Conservation (phyloP, 257 asterid species). For the Catharanthus roseus region DNA sequence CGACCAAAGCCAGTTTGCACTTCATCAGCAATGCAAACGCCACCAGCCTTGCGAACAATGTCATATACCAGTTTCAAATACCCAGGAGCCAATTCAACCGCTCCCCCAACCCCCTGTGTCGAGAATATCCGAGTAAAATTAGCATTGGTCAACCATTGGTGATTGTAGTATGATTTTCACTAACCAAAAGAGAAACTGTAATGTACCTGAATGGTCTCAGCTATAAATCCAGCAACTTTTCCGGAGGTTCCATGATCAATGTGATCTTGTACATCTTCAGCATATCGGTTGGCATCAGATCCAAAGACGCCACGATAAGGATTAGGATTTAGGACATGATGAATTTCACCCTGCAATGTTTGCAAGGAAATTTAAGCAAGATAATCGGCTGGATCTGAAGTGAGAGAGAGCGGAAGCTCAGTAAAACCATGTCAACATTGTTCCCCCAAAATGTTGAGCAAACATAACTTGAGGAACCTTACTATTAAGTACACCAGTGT, state of each 20-base stretch:
- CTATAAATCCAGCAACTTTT: constrained; percentile 87
- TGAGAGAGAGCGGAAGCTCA: neutral
- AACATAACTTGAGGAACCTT: too few relatives aligned
- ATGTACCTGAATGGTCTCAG: constrained; percentile 93
- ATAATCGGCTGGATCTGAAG: neutral
- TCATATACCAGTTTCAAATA: constrained; percentile 81
- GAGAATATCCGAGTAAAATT: constrained; percentile 20
- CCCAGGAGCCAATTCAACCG: constrained; percentile 96
- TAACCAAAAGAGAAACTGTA: neutral
- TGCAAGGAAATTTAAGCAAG: constrained; percentile 10
- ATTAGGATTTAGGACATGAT: constrained; percentile 85
- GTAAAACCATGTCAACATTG: neutral
- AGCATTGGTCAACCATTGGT: neutral
- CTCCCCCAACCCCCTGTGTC: constrained; percentile 93
- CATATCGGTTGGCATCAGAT: constrained; percentile 67
- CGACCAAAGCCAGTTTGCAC: constrained; percentile 99
- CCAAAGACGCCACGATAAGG: constrained; percentile 93
- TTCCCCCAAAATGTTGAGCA: too few relatives aligned
- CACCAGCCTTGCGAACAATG: constrained; percentile 81
- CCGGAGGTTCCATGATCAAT: constrained; percentile 92
- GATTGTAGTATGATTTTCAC: neutral
- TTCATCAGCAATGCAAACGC: constrained; percentile 97
- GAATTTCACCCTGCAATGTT: constrained; percentile 78
- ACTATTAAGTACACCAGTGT: too few relatives aligned
- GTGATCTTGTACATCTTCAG: constrained; percentile 90